Percentiles rank a stretch among this genome's conserved stretches.
These are phyloP conservation scores for Schoenoplectus tabernaemontani DNA, from an alignment of 202 grass and related monocot species.

Conservation along the genomic window DNA sequence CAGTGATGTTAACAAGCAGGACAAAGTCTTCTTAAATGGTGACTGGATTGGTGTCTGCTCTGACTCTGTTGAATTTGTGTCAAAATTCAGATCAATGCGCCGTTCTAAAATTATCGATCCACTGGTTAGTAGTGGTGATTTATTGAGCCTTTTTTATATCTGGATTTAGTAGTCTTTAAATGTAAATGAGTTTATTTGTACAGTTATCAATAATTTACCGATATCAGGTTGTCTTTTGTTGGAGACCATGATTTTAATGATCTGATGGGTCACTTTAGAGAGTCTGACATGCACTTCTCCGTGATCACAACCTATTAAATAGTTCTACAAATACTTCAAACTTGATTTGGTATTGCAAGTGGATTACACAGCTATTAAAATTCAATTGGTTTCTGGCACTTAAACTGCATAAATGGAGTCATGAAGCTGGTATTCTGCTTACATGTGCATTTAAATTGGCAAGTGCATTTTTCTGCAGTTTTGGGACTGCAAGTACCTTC, in stretches of 20 bases:
- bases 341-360: background rate
- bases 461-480: slow-evolving; percentile 4
- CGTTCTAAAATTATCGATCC: slow-evolving; percentile 50
- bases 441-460: background rate
- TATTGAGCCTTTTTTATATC: background rate
- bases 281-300: background rate
- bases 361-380: background rate
- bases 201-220: background rate
- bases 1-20: slow-evolving; percentile 31
- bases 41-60: slow-evolving; percentile 71
- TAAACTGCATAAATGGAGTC: background rate
- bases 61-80: slow-evolving; percentile 56
- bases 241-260: background rate
- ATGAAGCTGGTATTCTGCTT: background rate
- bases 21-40: slow-evolving; percentile 84
- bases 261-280: background rate
- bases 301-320: background rate
- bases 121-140: slow-evolving; percentile 40
- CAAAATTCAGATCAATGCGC: slow-evolving; percentile 71
- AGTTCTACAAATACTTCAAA: background rate
- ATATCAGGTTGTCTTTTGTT: background rate
- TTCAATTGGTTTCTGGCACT: background rate
- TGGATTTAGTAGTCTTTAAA: background rate
- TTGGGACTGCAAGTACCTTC: background rate
- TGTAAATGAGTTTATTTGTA: background rate